Conservation (phyloP, 495 filamentous ascomycete species). For the Elaphomyces granulatus region DNA sequence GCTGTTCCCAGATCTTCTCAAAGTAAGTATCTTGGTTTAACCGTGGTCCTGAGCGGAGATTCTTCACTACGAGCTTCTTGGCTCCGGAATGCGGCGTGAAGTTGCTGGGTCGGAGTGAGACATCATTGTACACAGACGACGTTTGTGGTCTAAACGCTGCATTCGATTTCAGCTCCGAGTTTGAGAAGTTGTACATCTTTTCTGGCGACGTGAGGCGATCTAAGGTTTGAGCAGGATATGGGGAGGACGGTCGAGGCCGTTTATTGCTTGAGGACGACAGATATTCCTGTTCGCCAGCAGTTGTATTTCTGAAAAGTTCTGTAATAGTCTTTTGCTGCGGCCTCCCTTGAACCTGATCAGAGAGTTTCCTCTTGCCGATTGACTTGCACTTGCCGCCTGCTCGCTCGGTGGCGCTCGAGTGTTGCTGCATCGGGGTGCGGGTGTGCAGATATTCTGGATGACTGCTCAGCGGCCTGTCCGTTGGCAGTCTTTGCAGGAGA, state of each 20-base stretch:
- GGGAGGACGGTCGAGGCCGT: slow-evolving; percentile 27
- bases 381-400: slow-evolving; percentile 36
- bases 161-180: slow-evolving; percentile 19
- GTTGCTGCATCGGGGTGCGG: slow-evolving; percentile 37
- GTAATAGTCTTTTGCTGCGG: slow-evolving; percentile 35
- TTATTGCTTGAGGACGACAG: slow-evolving; percentile 21
- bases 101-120: slow-evolving; percentile 20
- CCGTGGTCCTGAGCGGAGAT: slow-evolving; percentile 47
- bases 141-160: slow-evolving; percentile 16
- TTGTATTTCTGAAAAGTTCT: slow-evolving; percentile 29
- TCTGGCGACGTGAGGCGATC: slow-evolving; percentile 13
- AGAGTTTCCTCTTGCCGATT: slow-evolving; percentile 33
- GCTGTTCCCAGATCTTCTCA: slow-evolving; percentile 49
- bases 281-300: slow-evolving; percentile 9
- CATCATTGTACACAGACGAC: slow-evolving; percentile 4
- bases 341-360: slow-evolving; percentile 29
- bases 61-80: slow-evolving; percentile 81
- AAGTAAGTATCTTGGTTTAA: slow-evolving; percentile 58
- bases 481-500: too few species aligned
- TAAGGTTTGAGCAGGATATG: slow-evolving; percentile 9
- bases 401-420: slow-evolving; percentile 28
- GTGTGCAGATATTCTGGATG: too few species aligned
- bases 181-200: slow-evolving; percentile 37
- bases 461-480: too few species aligned
- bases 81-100: slow-evolving; percentile 40